A percentile compares a stretch with the other conserved stretches of the same genome.
These are phyloP conservation scores for Diaporthe australafricana DNA, from an alignment of 2,329 filamentous ascomycete species.

Conservation along the genomic window DNA sequence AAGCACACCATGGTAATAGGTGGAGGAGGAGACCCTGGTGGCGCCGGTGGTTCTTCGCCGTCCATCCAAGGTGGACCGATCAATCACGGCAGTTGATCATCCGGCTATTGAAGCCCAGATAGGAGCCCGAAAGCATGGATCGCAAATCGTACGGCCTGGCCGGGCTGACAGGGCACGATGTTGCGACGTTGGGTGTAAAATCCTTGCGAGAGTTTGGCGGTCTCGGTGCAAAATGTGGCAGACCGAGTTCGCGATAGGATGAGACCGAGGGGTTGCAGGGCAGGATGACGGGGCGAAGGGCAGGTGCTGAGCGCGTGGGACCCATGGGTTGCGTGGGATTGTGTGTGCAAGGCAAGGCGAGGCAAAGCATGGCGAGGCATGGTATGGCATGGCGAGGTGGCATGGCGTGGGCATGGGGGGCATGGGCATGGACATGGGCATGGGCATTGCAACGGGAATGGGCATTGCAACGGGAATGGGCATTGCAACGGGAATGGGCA, in stretches of 20 bases:
- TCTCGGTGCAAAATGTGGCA: conserved; percentile 4
- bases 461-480: neutral
- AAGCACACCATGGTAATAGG: conserved; percentile 9
- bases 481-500: neutral
- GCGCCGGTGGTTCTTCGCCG: neutral
- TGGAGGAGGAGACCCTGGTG: conserved; percentile 3
- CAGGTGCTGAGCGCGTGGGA: conserved; percentile 5
- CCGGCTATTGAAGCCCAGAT: conserved; percentile 31
- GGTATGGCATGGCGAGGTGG: neutral
- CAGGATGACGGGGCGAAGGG: neutral
- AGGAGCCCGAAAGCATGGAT: conserved; percentile 12
- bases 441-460: neutral
- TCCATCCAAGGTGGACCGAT: conserved; percentile 31
- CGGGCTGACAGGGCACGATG: neutral
- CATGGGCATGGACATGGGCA: neutral
- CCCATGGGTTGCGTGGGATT: conserved; percentile 5
- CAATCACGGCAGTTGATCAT: conserved; percentile 37
- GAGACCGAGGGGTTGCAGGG: neutral
- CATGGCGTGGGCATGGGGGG: neutral
- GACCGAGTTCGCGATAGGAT: conserved; percentile 4
- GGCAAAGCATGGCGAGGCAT: neutral
- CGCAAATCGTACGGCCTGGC: neutral
- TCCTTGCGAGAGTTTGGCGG: conserved; percentile 8
- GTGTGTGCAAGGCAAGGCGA: conserved; percentile 2
- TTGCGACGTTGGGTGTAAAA: neutral